Conservation (phyloP, 257 asterid species). For the Leonotis leonurus region DNA sequence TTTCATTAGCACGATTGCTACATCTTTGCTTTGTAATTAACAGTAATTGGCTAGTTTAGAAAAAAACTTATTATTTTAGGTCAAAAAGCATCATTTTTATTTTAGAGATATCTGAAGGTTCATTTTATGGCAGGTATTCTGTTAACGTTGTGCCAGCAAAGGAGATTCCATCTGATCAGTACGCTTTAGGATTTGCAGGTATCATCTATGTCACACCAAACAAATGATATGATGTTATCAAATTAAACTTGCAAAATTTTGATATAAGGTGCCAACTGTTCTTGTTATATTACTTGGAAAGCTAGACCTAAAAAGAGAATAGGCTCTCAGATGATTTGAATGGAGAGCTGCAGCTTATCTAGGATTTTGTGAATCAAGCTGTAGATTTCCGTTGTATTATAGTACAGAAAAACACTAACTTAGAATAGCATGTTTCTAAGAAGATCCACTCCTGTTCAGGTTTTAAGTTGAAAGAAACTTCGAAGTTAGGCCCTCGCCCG, state of each 20-base stretch:
- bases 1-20: not conserved
- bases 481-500: conserved; percentile 86
- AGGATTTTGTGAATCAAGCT: not conserved
- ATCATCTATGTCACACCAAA: not conserved
- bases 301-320: not conserved
- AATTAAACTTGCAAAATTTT: not conserved
- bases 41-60: not conserved
- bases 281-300: not conserved
- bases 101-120: not conserved
- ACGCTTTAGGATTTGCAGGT: conserved; percentile 63
- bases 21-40: not conserved
- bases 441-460: conserved; percentile 38
- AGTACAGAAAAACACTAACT: not conserved
- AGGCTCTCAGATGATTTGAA: not conserved
- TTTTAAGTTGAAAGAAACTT: conserved; percentile 74
- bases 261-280: not conserved
- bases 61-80: not conserved
- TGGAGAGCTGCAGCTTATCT: not conserved
- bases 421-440: conserved; percentile 12
- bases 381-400: not conserved
- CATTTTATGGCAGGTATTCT: conserved; percentile 57
- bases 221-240: not conserved
- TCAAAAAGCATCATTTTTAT: no score
- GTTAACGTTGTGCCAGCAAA: conserved; percentile 57
- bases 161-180: conserved; percentile 66